Evolutionary conservation across 176 grass and related monocot genomes (phyloP).

Genomic region (Aegilops tauschii): DNA sequence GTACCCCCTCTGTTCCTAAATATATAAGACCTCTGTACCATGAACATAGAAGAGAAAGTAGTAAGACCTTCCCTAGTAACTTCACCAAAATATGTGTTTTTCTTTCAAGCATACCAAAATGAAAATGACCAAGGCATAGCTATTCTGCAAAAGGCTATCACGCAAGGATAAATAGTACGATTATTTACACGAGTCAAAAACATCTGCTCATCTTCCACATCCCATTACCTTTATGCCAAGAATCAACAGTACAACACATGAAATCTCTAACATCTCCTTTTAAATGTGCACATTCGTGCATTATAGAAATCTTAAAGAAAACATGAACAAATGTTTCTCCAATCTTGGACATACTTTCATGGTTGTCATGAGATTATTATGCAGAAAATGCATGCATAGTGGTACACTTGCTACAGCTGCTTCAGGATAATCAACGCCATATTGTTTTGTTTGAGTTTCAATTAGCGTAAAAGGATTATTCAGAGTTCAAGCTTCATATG

Average conservation of each 20-base stretch:
- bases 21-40: too few relatives aligned
- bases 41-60: background rate
- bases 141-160: background rate
- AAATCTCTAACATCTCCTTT: background rate
- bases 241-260: background rate
- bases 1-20: too few relatives aligned
- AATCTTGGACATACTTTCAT: slow-evolving; percentile 6
- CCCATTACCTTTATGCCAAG: background rate
- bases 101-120: background rate
- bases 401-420: background rate
- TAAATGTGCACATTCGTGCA: background rate
- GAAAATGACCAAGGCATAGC: background rate
- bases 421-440: background rate
- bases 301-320: background rate
- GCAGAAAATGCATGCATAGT: background rate
- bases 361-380: background rate
- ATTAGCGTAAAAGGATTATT: background rate
- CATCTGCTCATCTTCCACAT: background rate
- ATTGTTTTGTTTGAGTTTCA: background rate
- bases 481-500: background rate
- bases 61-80: background rate
- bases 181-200: background rate
- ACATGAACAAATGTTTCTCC: background rate
- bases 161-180: background rate
- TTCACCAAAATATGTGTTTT: background rate